phyloP scores from a whole-genome alignment of 2,329 filamentous ascomycete species.

The Lasiodiplodia gonubiensis region DNA sequence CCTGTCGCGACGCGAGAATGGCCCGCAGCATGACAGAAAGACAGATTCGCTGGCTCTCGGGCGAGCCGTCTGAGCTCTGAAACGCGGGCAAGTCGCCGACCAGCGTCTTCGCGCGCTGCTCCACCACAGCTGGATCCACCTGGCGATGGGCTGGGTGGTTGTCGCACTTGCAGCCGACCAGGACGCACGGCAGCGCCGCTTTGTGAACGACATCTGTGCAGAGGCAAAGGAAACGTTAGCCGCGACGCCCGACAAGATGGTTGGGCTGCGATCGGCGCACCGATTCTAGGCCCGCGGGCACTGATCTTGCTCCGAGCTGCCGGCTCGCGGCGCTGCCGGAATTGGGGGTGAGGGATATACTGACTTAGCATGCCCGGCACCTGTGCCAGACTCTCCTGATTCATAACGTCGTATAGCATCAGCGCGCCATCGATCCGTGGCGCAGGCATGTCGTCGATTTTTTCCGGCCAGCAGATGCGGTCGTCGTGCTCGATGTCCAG shows the following conservation, averaged over 20 bases:
- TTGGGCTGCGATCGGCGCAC: constrained; percentile 21
- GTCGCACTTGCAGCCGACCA: constrained; percentile 92
- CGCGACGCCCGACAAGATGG: constrained; percentile 10
- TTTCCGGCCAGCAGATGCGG: constrained; percentile 63
- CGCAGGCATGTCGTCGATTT: constrained; percentile 67
- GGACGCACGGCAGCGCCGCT: constrained; percentile 74
- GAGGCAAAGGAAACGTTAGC: constrained; percentile 30
- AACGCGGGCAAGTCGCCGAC: constrained; percentile 71
- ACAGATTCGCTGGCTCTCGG: constrained; percentile 76
- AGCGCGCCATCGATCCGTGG: constrained; percentile 83
- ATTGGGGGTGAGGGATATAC: constrained; percentile 44
- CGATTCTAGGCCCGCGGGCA: constrained; percentile 17
- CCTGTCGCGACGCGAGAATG: constrained; percentile 70
- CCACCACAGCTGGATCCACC: constrained; percentile 71
- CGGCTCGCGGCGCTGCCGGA: constrained; percentile 26
- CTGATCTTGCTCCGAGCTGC: constrained; percentile 31
- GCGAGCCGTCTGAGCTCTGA: constrained; percentile 71
- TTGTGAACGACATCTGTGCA: constrained; percentile 73
- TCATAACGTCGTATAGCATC: constrained; percentile 86
- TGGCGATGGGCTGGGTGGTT: constrained; percentile 71
- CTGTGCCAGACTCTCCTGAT: constrained; percentile 73
- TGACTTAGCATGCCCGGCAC: constrained; percentile 80
- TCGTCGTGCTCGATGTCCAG: constrained; percentile 56
- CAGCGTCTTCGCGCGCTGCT: constrained; percentile 65
- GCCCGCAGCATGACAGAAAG: constrained; percentile 76